A percentile compares a stretch with the other conserved stretches of the same genome.
phyloP scores from a whole-genome alignment of 805 yeast genomes.

The Metschnikowia hibisci region DNA sequence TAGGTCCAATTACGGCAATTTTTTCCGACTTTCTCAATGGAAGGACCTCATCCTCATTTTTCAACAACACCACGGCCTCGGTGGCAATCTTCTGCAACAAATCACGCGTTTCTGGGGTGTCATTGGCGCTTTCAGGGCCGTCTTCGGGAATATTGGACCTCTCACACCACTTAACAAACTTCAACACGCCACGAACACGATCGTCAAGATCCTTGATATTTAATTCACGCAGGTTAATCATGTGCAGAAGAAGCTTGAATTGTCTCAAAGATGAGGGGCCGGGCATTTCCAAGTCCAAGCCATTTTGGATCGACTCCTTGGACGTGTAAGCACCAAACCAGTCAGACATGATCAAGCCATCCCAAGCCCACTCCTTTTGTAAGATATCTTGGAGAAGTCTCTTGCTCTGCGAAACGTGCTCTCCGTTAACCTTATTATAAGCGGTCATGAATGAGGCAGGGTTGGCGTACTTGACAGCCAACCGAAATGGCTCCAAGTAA shows the following conservation, averaged over 20 bases:
- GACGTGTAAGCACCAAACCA: conserved; percentile 32
- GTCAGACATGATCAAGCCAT: conserved; percentile 33
- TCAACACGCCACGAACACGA: conserved; percentile 25
- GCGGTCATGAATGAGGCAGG: conserved; percentile 31
- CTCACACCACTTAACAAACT: conserved; percentile 23
- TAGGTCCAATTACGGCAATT: conserved; percentile 57
- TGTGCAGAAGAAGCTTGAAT: conserved; percentile 18
- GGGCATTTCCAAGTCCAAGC: conserved; percentile 35
- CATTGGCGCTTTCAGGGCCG: conserved; percentile 22
- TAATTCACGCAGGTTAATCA: conserved; percentile 25
- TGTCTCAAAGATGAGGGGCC: conserved; percentile 28
- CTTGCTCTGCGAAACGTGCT: conserved; percentile 25
- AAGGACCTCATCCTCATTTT: conserved; percentile 45
- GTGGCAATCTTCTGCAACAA: conserved; percentile 21
- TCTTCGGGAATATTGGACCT: conserved; percentile 21
- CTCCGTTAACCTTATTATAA: conserved; percentile 32
- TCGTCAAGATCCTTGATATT: conserved; percentile 25
- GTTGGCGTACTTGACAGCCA: conserved; percentile 28
- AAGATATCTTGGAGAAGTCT: conserved; percentile 23
- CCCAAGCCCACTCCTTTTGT: conserved; percentile 31
- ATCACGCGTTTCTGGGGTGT: conserved; percentile 24
- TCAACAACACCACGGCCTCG: conserved; percentile 55
- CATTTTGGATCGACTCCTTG: conserved; percentile 25
- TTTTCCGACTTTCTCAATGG: conserved; percentile 44
- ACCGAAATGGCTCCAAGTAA: conserved; percentile 32